Conservation (phyloP, 2,329 filamentous ascomycete species). For the Neobulgaria alba region DNA sequence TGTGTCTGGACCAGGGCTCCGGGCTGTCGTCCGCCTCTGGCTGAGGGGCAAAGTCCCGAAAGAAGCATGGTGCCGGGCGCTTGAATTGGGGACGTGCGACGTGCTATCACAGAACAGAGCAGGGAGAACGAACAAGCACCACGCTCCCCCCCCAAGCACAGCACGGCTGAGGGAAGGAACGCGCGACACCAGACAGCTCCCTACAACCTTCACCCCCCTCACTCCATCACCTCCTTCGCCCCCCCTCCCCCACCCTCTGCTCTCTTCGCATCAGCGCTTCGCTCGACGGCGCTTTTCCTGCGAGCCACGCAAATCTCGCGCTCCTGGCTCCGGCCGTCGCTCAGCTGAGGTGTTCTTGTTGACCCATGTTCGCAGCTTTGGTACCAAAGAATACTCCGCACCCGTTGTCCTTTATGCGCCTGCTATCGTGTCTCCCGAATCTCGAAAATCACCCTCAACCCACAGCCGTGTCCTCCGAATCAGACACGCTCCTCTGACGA, state of each 20-base stretch:
- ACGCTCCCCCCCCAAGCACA: no score
- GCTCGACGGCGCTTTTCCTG: constrained; percentile 11
- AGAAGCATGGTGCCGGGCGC: no score
- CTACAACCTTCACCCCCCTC: neutral
- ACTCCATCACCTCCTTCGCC: neutral
- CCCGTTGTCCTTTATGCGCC: constrained; percentile 19
- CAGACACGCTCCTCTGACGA: no score
- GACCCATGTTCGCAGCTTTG: constrained; percentile 7
- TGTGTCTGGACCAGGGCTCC: no score
- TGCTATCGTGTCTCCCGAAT: constrained; percentile 11
- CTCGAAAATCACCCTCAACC: constrained; percentile 10
- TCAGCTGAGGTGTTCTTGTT: constrained; percentile 1
- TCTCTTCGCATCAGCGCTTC: no score
- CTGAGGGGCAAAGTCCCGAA: no score
- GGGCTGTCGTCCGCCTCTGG: no score
- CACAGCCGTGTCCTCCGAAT: neutral
- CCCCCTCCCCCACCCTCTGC: neutral
- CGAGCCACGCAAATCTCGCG: constrained; percentile 18
- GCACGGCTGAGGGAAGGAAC: neutral
- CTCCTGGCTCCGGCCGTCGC: constrained; percentile 8
- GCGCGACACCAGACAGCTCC: neutral
- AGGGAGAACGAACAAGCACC: no score
- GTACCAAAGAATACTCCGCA: constrained; percentile 4
- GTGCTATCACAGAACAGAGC: no score
- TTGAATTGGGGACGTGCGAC: no score